phyloP scores from a whole-genome alignment of 164 flowering plant species.

The Warburgia ugandensis region DNA sequence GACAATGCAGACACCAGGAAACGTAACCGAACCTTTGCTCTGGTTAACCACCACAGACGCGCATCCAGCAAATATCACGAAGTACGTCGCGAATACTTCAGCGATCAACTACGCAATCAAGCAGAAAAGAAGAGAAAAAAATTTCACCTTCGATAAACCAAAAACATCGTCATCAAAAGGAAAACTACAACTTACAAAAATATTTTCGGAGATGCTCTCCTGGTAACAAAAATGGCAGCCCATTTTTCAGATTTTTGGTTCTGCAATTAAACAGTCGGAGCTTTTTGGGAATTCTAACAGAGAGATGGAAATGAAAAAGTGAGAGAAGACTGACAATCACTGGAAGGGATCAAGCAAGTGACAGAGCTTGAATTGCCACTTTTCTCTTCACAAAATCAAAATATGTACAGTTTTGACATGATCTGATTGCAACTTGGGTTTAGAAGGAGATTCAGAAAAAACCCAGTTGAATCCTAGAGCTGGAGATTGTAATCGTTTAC shows the following conservation, averaged over 20 bases:
- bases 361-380: too few species aligned
- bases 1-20: constrained; percentile 44
- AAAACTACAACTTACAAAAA: neutral
- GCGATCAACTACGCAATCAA: constrained; percentile 38
- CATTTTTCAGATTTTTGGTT: neutral
- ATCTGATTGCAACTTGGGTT: too few species aligned
- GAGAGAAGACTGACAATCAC: too few species aligned
- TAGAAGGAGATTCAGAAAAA: too few species aligned
- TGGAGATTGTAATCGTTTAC: too few species aligned
- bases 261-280: neutral
- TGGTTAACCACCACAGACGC: constrained; percentile 41
- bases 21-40: constrained; percentile 27
- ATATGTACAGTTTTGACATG: too few species aligned
- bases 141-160: neutral
- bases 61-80: constrained; percentile 54
- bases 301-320: too few species aligned
- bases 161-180: neutral
- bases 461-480: too few species aligned
- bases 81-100: constrained; percentile 50
- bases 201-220: neutral
- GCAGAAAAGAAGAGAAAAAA: neutral
- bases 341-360: too few species aligned
- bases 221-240: neutral
- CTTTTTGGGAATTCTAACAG: too few species aligned
- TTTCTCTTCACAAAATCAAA: too few species aligned